Base-by-base conservation (phyloP, 257 asterid genomes). In the Rhazya stricta region DNA sequence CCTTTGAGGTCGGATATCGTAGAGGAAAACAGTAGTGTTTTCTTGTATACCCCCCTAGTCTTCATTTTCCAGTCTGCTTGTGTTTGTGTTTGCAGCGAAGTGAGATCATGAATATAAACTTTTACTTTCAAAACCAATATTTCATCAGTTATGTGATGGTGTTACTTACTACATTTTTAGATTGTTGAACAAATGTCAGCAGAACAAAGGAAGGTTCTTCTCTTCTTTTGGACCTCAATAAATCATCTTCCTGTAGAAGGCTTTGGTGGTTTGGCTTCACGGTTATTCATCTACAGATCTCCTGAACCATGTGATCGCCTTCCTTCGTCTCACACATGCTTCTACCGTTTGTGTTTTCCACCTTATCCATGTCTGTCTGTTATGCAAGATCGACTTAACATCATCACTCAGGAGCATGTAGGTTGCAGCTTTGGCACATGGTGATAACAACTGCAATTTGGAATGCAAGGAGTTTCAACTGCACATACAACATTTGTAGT, bases 251-350 rank as follows among this genome's bases (percentile, higher is more conserved):
- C 99, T 0, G 58, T 86, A 2, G 98, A 95, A 85, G 99, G 99
- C 23, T 94, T 95, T 79, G 78, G 96, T 39, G 98, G 98, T 11
- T 81, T 95, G 89, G 87, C 90, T 48, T 95, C 99, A 67, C 86
- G 88, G 48, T 95, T 95, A 67, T 80, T 77, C 90, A 86, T 95
- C 79, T 89, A 88, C 67, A 89, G 69, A 83, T 76, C 84, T 13
- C 67, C 81, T 1, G 96, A 91, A 85, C 61, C 96, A 0, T 37
- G 32, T 5, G 88, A 92, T n/a, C 94, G 86, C 36, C 84, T 95
- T 77, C 99, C 99, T 18, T 88, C 97, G 2, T 92, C 99, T 51
- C 97, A 91, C 75, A 94, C 99, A 70, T 94, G 99, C 91, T 94
- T 94, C 88, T 88, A 84, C 88, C 89, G 93, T 76, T 43, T 95